A percentile compares a stretch with the other conserved stretches of the same genome.
phyloP scores from a whole-genome alignment of 1,284 basidiomycete genomes.

The Xanthoconium separans region DNA sequence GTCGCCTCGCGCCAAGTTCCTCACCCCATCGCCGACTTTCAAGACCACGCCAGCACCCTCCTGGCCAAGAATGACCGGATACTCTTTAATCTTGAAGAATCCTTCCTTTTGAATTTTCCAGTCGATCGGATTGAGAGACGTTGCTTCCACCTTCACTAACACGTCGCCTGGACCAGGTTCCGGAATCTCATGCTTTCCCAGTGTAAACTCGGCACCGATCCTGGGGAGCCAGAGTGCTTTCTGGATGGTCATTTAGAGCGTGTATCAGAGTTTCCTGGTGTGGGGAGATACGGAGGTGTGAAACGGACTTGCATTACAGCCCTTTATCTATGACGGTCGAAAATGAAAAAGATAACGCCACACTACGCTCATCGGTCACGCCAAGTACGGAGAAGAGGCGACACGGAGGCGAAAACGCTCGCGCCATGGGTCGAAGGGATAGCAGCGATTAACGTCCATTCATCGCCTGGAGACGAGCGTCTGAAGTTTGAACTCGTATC shows the following conservation, averaged over 20 bases:
- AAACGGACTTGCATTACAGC: too few relatives aligned
- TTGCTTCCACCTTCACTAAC: constrained; percentile 19
- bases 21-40: constrained; percentile 9
- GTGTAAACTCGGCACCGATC: constrained; percentile 10
- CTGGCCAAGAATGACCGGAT: constrained; percentile 13
- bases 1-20: constrained; percentile 5
- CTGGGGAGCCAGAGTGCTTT: constrained; percentile 20
- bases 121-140: constrained; percentile 15
- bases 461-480: too few relatives aligned
- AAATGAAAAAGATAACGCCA: too few relatives aligned
- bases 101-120: constrained; percentile 1
- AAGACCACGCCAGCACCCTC: constrained; percentile 16
- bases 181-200: constrained; percentile 13
- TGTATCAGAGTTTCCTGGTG: too few relatives aligned
- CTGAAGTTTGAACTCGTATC: too few relatives aligned
- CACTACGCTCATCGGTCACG: too few relatives aligned
- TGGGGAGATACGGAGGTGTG: too few relatives aligned
- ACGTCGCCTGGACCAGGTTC: constrained; percentile 20
- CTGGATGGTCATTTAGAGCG: constrained; percentile 10
- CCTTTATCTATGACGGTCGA: too few relatives aligned
- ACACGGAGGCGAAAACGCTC: too few relatives aligned
- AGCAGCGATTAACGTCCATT: too few relatives aligned
- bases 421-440: too few relatives aligned
- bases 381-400: too few relatives aligned
- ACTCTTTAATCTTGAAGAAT: constrained; percentile 6